phyloP scores from a whole-genome alignment of 441 rosid genomes.

The Gossypium laxum region DNA sequence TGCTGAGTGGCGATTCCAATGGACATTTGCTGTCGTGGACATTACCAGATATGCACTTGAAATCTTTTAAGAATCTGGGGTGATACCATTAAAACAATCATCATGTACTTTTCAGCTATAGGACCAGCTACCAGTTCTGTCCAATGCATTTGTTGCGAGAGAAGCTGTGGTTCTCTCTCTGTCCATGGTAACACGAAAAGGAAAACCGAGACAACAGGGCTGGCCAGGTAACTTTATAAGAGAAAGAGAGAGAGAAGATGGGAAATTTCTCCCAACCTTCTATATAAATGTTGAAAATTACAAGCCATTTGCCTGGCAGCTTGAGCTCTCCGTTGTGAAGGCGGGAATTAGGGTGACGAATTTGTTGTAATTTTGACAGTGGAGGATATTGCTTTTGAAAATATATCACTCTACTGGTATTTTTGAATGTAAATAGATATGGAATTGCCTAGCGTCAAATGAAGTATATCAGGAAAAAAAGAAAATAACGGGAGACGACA shows the following conservation, averaged over 20 bases:
- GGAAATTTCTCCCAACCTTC: neutral
- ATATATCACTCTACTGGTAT: constrained; percentile 14
- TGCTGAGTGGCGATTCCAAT: constrained; percentile 77
- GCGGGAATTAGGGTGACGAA: constrained; percentile 2
- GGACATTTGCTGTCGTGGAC: constrained; percentile 91
- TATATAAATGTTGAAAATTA: neutral
- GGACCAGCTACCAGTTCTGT: constrained; percentile 15
- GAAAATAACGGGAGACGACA: neutral
- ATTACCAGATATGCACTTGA: constrained; percentile 59
- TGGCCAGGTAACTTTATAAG: neutral
- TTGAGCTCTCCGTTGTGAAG: constrained; percentile 11
- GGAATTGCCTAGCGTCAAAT: constrained; percentile 25
- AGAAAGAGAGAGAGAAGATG: neutral
- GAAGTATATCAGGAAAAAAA: constrained; percentile 20
- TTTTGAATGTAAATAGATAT: constrained; percentile 32
- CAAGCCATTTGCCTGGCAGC: constrained; percentile 2
- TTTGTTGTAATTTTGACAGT: constrained; percentile 22
- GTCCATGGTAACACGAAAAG: neutral
- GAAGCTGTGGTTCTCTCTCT: neutral
- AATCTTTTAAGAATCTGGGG: constrained; percentile 41
- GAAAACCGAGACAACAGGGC: constrained; percentile 1
- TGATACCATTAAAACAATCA: constrained; percentile 12
- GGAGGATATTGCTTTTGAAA: constrained; percentile 23
- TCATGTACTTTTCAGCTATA: constrained; percentile 13
- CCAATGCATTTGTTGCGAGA: neutral